These are phyloP conservation scores for Podospora tetraspora DNA, from an alignment of 495 filamentous ascomycete genomes.

Conservation along the genomic window DNA sequence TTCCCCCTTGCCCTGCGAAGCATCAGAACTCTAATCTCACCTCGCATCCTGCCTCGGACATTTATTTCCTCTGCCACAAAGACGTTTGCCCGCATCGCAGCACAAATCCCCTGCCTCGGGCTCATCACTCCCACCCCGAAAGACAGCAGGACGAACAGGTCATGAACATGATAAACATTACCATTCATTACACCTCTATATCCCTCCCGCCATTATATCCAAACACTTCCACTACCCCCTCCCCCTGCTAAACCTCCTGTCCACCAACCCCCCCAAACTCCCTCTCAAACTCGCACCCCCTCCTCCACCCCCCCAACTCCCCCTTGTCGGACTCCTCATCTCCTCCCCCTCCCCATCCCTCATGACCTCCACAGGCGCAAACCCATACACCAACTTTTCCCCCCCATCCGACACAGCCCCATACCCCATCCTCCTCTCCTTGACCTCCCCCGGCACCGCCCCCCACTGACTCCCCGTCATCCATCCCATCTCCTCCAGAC, in stretches of 20 bases:
- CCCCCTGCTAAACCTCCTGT: not conserved
- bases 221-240: not conserved
- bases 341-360: conserved; percentile 13
- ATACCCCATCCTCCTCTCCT: conserved; percentile 19
- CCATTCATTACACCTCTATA: not conserved
- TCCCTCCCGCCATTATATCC: not conserved
- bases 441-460: conserved; percentile 23
- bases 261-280: not conserved
- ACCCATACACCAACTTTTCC: not conserved
- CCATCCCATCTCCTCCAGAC: conserved; percentile 27
- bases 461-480: conserved; percentile 24
- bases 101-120: not conserved
- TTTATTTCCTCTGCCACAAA: not conserved
- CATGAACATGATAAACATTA: not conserved
- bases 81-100: no score
- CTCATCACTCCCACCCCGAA: not conserved
- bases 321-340: not conserved
- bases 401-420: conserved; percentile 18
- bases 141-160: not conserved
- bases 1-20: no score
- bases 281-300: not conserved
- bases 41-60: no score
- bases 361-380: not conserved
- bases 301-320: not conserved
- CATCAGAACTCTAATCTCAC: no score